Percentiles rank a stretch among this genome's conserved stretches.
Conservation (phyloP, 495 filamentous ascomycete genomes). For the Lepraria neglecta region DNA sequence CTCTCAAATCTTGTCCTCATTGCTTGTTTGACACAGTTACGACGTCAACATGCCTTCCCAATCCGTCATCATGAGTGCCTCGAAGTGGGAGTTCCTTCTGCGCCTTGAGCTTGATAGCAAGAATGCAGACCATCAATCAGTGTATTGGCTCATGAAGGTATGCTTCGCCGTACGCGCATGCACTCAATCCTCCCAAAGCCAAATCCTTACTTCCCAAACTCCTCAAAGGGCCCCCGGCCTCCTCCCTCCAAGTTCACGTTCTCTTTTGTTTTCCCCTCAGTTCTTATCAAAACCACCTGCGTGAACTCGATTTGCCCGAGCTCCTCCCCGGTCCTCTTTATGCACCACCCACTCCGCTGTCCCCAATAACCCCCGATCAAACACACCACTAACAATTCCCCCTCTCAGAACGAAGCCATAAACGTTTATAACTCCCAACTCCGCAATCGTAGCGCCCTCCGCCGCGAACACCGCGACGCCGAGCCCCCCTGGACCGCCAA, state of each 20-base stretch:
- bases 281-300: no score
- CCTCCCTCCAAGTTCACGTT: not conserved
- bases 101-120: not conserved
- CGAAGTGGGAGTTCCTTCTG: slow-evolving; percentile 16
- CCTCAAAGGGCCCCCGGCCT: not conserved
- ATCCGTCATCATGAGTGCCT: slow-evolving; percentile 11
- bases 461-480: slow-evolving; percentile 34
- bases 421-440: slow-evolving; percentile 41
- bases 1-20: not conserved
- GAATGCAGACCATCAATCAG: slow-evolving; percentile 11
- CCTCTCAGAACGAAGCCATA: slow-evolving; percentile 44
- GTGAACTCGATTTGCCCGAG: no score
- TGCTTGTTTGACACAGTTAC: not conserved
- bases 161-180: not conserved
- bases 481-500: slow-evolving; percentile 43
- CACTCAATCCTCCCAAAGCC: not conserved
- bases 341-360: not conserved
- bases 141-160: slow-evolving; percentile 20
- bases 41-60: slow-evolving; percentile 5
- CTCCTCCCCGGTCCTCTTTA: no score
- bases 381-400: not conserved
- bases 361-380: not conserved
- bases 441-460: slow-evolving; percentile 38
- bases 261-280: no score
- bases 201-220: no score